phyloP scores from a whole-genome alignment of 2,329 filamentous ascomycete species.

The Gaeumannomyces tritici region DNA sequence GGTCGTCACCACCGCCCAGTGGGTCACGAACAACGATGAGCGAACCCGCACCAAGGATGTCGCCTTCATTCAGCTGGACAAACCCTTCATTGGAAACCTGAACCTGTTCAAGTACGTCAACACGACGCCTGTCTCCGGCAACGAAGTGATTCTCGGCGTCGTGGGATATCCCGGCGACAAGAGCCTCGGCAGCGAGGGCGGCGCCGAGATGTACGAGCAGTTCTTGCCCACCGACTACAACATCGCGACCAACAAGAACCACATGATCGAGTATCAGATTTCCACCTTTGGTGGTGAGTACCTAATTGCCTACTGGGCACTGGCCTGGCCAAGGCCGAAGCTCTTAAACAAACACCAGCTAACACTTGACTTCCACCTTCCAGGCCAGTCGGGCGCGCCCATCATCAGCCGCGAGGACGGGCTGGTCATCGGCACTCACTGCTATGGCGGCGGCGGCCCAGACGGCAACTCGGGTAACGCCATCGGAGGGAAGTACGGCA shows the following conservation, averaged over 20 bases:
- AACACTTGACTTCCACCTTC: neutral
- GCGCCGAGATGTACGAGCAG: conserved; percentile 24
- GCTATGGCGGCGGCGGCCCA: conserved; percentile 12
- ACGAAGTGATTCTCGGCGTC: conserved; percentile 14
- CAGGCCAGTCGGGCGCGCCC: conserved; percentile 19
- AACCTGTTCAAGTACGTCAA: conserved; percentile 11
- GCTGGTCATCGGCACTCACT: conserved; percentile 18
- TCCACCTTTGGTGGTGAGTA: conserved; percentile 18
- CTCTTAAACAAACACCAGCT: neutral
- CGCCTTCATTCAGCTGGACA: conserved; percentile 16
- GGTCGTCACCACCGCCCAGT: conserved; percentile 14
- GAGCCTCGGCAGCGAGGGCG: conserved; percentile 12
- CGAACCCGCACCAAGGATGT: conserved; percentile 11
- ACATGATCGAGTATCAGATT: conserved; percentile 21
- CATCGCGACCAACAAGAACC: conserved; percentile 9
- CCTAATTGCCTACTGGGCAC: no score
- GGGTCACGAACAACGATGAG: conserved; percentile 8
- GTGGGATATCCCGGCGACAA: conserved; percentile 24
- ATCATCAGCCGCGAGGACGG: conserved; percentile 11
- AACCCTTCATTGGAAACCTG: conserved; percentile 14
- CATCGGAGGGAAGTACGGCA: conserved; percentile 13
- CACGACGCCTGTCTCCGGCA: conserved; percentile 10
- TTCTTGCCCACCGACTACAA: conserved; percentile 14
- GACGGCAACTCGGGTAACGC: conserved; percentile 17
- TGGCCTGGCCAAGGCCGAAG: no score